Percentiles rank a stretch among this genome's conserved stretches.
These are phyloP conservation scores for Graphiopsis chlorocephala DNA, from an alignment of 2,329 filamentous ascomycete species.

Conservation along the genomic window DNA sequence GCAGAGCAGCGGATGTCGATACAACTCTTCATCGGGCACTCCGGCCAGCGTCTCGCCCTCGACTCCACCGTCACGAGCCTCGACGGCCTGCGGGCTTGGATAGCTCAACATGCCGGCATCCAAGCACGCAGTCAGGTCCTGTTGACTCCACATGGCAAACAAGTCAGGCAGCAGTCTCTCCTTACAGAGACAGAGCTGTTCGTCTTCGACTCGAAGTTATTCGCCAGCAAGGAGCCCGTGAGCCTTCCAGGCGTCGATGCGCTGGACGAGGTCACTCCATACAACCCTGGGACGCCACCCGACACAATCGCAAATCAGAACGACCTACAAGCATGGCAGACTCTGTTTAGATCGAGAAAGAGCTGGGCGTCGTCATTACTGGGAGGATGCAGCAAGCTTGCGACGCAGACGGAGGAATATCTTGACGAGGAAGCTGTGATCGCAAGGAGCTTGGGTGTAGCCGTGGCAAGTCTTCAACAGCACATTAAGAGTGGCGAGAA, in stretches of 20 bases:
- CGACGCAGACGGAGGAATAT: constrained; percentile 60
- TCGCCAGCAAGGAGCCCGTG: constrained; percentile 22
- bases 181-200: constrained; percentile 87
- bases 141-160: constrained; percentile 79
- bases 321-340: constrained; percentile 82
- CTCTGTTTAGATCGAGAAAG: constrained; percentile 75
- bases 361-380: constrained; percentile 73
- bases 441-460: constrained; percentile 75
- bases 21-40: constrained; percentile 88
- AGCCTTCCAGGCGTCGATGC: constrained; percentile 50
- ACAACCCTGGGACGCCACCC: constrained; percentile 64
- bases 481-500: constrained; percentile 70
- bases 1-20: constrained; percentile 67
- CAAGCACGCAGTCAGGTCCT: constrained; percentile 77
- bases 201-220: constrained; percentile 72
- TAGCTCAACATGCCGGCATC: constrained; percentile 71
- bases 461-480: constrained; percentile 77
- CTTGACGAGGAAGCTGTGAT: constrained; percentile 74
- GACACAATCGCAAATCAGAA: constrained; percentile 78
- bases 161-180: constrained; percentile 76
- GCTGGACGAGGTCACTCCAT: constrained; percentile 40
- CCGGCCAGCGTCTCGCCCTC: constrained; percentile 78
- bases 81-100: constrained; percentile 81
- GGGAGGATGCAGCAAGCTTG: constrained; percentile 66
- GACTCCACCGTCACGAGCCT: constrained; percentile 74